Conservation (phyloP, 768 basidiomycete species). For the Amanita brunnescens region DNA sequence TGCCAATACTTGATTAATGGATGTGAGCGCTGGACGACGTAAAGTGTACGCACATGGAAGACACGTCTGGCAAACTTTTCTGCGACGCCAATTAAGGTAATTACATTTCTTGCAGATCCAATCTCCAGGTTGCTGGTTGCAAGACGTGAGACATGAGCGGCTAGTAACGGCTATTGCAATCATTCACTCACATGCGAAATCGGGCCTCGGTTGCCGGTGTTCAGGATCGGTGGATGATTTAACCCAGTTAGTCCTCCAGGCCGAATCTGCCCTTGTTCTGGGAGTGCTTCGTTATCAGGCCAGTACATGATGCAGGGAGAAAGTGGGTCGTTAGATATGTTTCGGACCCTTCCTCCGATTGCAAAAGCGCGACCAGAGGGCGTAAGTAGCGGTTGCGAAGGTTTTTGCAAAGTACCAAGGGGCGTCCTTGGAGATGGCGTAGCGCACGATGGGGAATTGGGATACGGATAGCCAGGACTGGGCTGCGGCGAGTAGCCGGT, state of each 20-base stretch:
- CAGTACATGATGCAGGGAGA: conserved; percentile 80
- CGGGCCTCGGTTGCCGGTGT: conserved; percentile 82
- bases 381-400: conserved; percentile 66
- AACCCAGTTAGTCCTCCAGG: conserved; percentile 46
- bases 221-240: conserved; percentile 78
- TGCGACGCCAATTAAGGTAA: conserved; percentile 80
- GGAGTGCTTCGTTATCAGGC: conserved; percentile 84
- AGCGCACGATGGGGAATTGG: conserved; percentile 14
- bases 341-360: conserved; percentile 70
- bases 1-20: conserved; percentile 16
- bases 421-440: conserved; percentile 6
- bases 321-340: conserved; percentile 65
- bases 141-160: background rate
- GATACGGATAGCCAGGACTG: conserved; percentile 7
- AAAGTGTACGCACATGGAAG: conserved; percentile 54
- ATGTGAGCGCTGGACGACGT: background rate
- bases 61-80: conserved; percentile 88
- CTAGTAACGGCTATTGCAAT: conserved; percentile 1
- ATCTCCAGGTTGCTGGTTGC: conserved; percentile 61
- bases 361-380: conserved; percentile 77
- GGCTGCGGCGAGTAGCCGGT: conserved; percentile 2
- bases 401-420: conserved; percentile 23
- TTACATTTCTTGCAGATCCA: conserved; percentile 82
- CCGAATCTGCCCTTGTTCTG: conserved; percentile 72
- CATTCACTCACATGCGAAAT: conserved; percentile 65